Evolutionary conservation across 164 flowering plant species (phyloP).

Genomic region (Annona squamosa): DNA sequence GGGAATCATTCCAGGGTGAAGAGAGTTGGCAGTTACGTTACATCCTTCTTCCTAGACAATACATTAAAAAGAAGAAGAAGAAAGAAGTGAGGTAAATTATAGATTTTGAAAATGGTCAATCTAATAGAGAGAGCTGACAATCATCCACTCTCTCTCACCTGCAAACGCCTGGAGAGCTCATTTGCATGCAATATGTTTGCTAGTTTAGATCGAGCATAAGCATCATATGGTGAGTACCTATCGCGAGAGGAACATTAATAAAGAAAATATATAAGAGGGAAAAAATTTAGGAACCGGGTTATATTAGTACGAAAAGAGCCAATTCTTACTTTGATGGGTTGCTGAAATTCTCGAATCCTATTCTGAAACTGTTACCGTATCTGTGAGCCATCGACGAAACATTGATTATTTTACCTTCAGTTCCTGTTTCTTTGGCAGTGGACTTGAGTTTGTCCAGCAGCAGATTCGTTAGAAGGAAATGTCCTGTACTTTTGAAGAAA

Average conservation of each 20-base stretch:
- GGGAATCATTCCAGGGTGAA: conserved; percentile 22
- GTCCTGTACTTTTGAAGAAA: conserved; percentile 38
- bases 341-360: conserved; percentile 45
- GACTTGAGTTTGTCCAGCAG: conserved; percentile 55
- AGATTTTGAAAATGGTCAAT: background rate
- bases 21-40: conserved; percentile 24
- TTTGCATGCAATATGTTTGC: conserved; percentile 62
- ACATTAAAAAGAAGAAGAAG: background rate
- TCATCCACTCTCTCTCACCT: conserved; percentile 21
- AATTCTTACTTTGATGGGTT: conserved; percentile 35
- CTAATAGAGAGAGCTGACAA: background rate
- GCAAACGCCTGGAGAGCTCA: conserved; percentile 44
- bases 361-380: conserved; percentile 32
- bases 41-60: conserved; percentile 19
- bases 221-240: conserved; percentile 40
- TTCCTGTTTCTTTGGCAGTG: conserved; percentile 42
- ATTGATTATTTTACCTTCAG: conserved; percentile 62
- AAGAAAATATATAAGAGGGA: background rate
- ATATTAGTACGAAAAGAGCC: background rate
- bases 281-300: background rate
- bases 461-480: conserved; percentile 63
- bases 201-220: conserved; percentile 68
- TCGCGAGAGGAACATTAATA: background rate
- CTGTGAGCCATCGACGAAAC: conserved; percentile 54
- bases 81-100: background rate